Evolutionary conservation across 2,329 filamentous ascomycete species (phyloP).

Genomic region (Ophiosphaerella herpotricha): DNA sequence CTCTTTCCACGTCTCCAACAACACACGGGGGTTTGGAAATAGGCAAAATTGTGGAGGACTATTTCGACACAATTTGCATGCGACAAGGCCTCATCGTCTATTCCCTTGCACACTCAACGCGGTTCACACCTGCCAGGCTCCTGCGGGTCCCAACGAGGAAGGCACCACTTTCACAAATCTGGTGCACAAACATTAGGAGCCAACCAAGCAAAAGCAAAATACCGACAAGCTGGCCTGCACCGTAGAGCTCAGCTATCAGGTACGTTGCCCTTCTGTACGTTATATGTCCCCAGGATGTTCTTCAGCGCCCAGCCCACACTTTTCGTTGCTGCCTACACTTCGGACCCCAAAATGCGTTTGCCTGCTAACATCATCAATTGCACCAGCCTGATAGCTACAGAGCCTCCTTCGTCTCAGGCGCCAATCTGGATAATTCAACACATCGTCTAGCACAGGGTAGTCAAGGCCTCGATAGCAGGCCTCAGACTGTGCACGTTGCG

Average conservation of each 20-base stretch:
- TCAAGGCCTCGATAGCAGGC: slow-evolving; percentile 50
- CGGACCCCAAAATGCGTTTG: slow-evolving; percentile 28
- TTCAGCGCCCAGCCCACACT: slow-evolving; percentile 19
- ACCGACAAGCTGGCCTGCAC: slow-evolving; percentile 45
- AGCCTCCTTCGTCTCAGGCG: slow-evolving; percentile 34
- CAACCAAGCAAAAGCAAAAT: slow-evolving; percentile 16
- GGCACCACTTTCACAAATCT: slow-evolving; percentile 7
- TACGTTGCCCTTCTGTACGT: slow-evolving; percentile 28
- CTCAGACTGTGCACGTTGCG: slow-evolving; percentile 52
- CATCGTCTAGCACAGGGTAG: slow-evolving; percentile 35
- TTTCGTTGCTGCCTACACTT: slow-evolving; percentile 35
- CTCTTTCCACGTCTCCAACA: slow-evolving; percentile 21
- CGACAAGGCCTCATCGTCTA: slow-evolving; percentile 27
- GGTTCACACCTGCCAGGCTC: slow-evolving; percentile 15
- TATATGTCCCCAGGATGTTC: slow-evolving; percentile 11
- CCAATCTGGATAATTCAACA: slow-evolving; percentile 25
- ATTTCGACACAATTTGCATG: slow-evolving; percentile 30
- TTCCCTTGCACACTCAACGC: slow-evolving; percentile 18
- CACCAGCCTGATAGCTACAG: slow-evolving; percentile 40
- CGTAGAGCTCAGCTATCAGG: slow-evolving; percentile 43
- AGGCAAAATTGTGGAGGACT: slow-evolving; percentile 8
- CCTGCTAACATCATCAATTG: slow-evolving; percentile 30
- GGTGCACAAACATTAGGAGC: not conserved
- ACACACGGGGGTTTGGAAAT: not conserved
- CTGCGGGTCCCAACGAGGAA: slow-evolving; percentile 22